Evolutionary conservation across 768 basidiomycete genomes (phyloP), one percentile per base, ranked within the genome.

Genomic region (Harrya chromipes): DNA sequence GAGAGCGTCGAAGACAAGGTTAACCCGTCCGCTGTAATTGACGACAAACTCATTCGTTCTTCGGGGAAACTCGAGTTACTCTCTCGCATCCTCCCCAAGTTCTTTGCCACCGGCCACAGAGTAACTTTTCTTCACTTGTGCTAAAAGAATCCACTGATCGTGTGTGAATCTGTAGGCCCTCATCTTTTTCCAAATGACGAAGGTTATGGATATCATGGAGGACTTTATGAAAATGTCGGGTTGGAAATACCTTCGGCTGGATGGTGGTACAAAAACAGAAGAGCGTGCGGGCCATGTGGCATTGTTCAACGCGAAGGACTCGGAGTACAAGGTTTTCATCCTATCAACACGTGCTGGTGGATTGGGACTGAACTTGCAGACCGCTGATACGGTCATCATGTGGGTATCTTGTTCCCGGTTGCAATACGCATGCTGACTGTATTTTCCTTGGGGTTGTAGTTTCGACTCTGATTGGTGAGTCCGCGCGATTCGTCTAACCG

Each of bases 161-260:
- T 17, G 37, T 43, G n/a, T 47, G 48, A 38, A 48, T 13, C 43
- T 40, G 0, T 55, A 93, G 89, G 91, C 95, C 40, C 83, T 99
- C 49, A 97, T 99, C 60, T 98, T 99, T 83, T 98, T 98, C 85
- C 97, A 99, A 71, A 97, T 98, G 97, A 97, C 94, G 14, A 90
- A 93, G 63, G 92, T 97, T 60, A 97, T 98, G 94, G 91, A 95
- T 55, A 94, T 97, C 65, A 92, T 95, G 83, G 91, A 92, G 61
- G 94, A 97, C 61, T 97, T 94, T 62, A 71, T 97, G 62, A 90
- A 87, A 65, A 85, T 85, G 78, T 83, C 85, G 81, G 79, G 80
- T 4, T 91, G 82, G 80, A 86, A 89, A 59, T 86, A 90, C 67
- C 83, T 95, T 44, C 89, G 94, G 58, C 76, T 97, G n/a, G 94